phyloP scores from a whole-genome alignment of 768 basidiomycete species.

The Boletus huronensis region DNA sequence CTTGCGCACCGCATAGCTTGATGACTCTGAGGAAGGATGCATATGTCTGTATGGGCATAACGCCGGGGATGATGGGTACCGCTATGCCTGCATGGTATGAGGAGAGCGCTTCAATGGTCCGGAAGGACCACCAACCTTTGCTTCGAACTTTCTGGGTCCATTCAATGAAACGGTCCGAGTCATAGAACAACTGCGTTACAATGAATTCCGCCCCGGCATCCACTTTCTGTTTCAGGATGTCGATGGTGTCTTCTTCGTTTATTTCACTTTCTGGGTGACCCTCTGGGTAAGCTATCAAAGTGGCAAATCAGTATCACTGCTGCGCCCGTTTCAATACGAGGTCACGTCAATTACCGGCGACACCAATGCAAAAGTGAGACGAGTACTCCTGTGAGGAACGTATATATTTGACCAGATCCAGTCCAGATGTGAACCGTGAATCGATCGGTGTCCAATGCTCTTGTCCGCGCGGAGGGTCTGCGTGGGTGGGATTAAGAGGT shows the following conservation, averaged over 20 bases:
- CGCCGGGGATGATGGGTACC: constrained; percentile 89
- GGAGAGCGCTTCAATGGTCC: neutral
- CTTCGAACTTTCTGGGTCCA: constrained; percentile 75
- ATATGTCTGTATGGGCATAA: constrained; percentile 98
- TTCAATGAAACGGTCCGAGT: constrained; percentile 76
- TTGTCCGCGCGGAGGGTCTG: constrained; percentile 90
- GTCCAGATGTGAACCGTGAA: constrained; percentile 76
- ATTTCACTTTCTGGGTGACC: constrained; percentile 66
- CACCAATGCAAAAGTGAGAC: constrained; percentile 88
- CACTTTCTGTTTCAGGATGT: constrained; percentile 78
- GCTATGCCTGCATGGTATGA: constrained; percentile 62
- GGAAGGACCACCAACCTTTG: constrained; percentile 49
- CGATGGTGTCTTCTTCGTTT: constrained; percentile 61
- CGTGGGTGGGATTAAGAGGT: neutral
- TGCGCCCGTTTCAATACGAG: neutral
- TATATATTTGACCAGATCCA: constrained; percentile 92
- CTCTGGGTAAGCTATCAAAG: constrained; percentile 77
- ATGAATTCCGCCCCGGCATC: constrained; percentile 96
- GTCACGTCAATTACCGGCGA: constrained; percentile 61
- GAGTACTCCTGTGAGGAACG: constrained; percentile 71
- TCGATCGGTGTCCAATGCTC: constrained; percentile 91
- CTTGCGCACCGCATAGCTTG: constrained; percentile 78
- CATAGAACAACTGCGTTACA: constrained; percentile 96
- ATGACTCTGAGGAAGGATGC: constrained; percentile 88
- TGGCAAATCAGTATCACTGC: neutral